Base-by-base conservation (phyloP, 305 asterid genomes). In the Fraxinus velutina region DNA sequence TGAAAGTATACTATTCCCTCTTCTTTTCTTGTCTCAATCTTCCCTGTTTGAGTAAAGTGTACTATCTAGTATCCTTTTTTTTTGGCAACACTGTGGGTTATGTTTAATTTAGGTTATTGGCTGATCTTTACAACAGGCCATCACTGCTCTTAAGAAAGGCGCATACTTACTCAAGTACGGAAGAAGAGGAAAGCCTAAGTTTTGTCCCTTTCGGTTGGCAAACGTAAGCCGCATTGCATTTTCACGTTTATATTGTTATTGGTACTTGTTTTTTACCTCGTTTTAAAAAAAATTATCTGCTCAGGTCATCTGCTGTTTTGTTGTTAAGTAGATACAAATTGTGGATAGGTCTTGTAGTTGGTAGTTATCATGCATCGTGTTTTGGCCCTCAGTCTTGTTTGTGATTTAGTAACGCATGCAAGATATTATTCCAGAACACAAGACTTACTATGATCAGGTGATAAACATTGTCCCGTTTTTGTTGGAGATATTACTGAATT, bases 141-240 rank as follows among this genome's bases (percentile, higher is more conserved):
- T 92, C 32, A 93, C 94, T 78, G 94, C 98, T 83, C 94, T 94
- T 22, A 94, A 94, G 92, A 93, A 93, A 88, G 98, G 98, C 60
- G 97, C 98, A 7, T 91, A 90, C 87, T 86, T 94, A 79, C 97
- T 94, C 83, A 94, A 94, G 89, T 94, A 92, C 85, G 98, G 98
- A 85, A 91, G 98, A 90, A 93, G 98, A 84, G 98, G 98, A 83
- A 95, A 93, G 88, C 98, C 98, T 80, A 95, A 93, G 86, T 95
- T 95, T 90, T 95, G 98, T 84, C 98, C 98, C 62, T 95, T 95
- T 79, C 94, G 94, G 84, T 88, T 95, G 84, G 88, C 98, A 89
- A 95, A 95, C 88, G 98, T 93, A 90, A 88, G 95, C 24, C 73
- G 71, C 73, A 44, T 13, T 76, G 72, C 15, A 79, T 77, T 72